Base-by-base conservation (phyloP, 2,329 filamentous ascomycete species). In the Fulvia fulva region DNA sequence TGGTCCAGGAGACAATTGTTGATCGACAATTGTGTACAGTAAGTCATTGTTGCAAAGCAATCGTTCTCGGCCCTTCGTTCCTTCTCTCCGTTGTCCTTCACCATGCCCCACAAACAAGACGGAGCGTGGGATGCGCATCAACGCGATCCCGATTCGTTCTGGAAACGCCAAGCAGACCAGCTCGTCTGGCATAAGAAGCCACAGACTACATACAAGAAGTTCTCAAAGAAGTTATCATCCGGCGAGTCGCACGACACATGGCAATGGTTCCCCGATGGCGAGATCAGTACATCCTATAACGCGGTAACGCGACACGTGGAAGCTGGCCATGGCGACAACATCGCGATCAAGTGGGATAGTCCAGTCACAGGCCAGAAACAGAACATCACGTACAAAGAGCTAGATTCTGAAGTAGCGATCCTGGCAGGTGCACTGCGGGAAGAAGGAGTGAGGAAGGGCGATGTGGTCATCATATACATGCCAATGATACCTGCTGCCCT, bases 391-490 rank as follows among this genome's bases (percentile, higher is more conserved):
- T 97, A 97, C 71, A 76, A 76, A 4, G 79, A 89, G 73, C 77
- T 97, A 47, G 82, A 94, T 25, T 79, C 86, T 8, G 90, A 96
- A 70, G 90, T 97, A 1, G 87, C 93, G 73, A 83, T 85, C 5
- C 82, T 95, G 52, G 91, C 92, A 0, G 91, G 89, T 0, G 91
- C 91, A 1, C 74, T 97, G 68, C 79, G 87, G 56, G 89, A 94
- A 71, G 87, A 93, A 67, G 91, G 91, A 0, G 88, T 97, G 5
- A 80, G 81, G 65, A 90, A 84, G 73, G 91, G 92, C 1, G 90
- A 97, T 76, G 88, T 94, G 0, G 90, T 97, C 5, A 81, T 97
- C 63, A 83, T 97, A 26, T 97, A 97, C 74, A 96, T 97, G 92
- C 92, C 92, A 55, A 97, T 97, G 92, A 90, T 97, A 45, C 92